Base-by-base conservation (phyloP, 1,284 basidiomycete genomes). In the Sphagnurus paluster region DNA sequence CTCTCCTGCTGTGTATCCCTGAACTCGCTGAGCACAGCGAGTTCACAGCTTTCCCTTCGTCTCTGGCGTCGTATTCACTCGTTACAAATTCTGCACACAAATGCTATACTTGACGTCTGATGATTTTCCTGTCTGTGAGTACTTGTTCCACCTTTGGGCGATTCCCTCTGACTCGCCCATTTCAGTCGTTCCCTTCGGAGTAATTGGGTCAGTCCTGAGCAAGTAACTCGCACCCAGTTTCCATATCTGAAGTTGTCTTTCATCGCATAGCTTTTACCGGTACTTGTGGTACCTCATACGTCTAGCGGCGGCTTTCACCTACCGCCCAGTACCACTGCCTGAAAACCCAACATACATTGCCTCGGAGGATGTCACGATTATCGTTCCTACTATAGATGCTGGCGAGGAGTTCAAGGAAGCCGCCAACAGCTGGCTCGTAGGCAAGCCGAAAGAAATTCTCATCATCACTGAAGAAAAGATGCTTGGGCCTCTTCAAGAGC, bases 321-420 rank as follows among this genome's bases (percentile, higher is more conserved):
- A 94, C 70, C 80, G 84, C 49, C 91, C 91, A 17, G 83, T 95
- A 46, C 91, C 91, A 1, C 71, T 93, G 11, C 92, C 92, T 39
- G 80, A 87, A 69, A 87, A 90, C 61, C 91, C 92, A 0, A 94
- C 92, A 14, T 96, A 94, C 67, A 71, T 87, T 56, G 88, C 92
- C 39, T 76, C 80, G 4, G 92, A 95, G 66, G 92, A 96, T 75
- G 92, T 96, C 55, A 95, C 93, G 21, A 93, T 94, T 63, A 92
- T 96, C 53, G 92, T 95, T 2, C 93, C 92, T 29, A 95, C 92
- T 53, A 95, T 96, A 62, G 92, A 96, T 63, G 92, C 93, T 10
- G 92, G 92, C 39, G 90, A 93, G 63, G 91, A 93, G 68, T 94
- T 96, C 75, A 90, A 90, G 71, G 88, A 93, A 67, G 93, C 93